A percentile compares a stretch with the other conserved stretches of the same genome.
Evolutionary conservation across 495 filamentous ascomycete species (phyloP).

Genomic region (Aspergillus sparsus): DNA sequence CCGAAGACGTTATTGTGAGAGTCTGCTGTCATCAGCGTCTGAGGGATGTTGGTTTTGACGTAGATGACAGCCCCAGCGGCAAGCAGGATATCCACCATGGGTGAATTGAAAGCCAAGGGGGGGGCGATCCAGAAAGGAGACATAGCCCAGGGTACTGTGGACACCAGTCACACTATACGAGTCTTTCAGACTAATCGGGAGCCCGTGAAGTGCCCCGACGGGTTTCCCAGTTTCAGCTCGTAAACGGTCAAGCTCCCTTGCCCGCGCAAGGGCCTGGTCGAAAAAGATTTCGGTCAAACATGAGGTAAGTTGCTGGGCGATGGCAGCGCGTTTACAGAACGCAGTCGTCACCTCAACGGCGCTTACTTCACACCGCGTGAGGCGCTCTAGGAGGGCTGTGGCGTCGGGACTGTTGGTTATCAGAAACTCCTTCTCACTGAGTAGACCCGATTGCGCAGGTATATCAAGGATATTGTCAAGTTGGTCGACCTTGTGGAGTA

Average conservation of each 20-base stretch:
- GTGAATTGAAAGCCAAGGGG: slow-evolving; percentile 41
- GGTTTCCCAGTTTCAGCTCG: slow-evolving; percentile 34
- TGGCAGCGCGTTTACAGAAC: slow-evolving; percentile 55
- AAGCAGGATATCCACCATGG: slow-evolving; percentile 39
- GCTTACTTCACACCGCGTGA: slow-evolving; percentile 39
- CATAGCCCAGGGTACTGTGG: slow-evolving; percentile 30
- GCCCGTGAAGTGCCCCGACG: slow-evolving; percentile 61
- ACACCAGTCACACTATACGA: slow-evolving; percentile 56
- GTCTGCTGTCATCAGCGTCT: slow-evolving; percentile 53
- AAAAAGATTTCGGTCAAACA: slow-evolving; percentile 64
- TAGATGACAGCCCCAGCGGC: slow-evolving; percentile 52
- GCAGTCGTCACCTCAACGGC: slow-evolving; percentile 53
- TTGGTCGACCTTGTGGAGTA: slow-evolving; percentile 16
- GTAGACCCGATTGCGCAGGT: slow-evolving; percentile 43
- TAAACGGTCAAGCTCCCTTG: slow-evolving; percentile 38
- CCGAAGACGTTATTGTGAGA: slow-evolving; percentile 41
- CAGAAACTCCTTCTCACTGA: slow-evolving; percentile 49
- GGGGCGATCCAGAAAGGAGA: slow-evolving; percentile 53
- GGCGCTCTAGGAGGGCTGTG: slow-evolving; percentile 34
- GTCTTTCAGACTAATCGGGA: slow-evolving; percentile 68
- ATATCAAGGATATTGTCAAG: slow-evolving; percentile 34
- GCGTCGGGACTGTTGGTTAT: slow-evolving; percentile 58
- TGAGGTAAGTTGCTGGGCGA: slow-evolving; percentile 42
- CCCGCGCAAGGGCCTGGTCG: slow-evolving; percentile 33
- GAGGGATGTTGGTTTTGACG: slow-evolving; percentile 62